Evolutionary conservation across 2,329 filamentous ascomycete species (phyloP).

Genomic region (Gnomoniopsis sp.): DNA sequence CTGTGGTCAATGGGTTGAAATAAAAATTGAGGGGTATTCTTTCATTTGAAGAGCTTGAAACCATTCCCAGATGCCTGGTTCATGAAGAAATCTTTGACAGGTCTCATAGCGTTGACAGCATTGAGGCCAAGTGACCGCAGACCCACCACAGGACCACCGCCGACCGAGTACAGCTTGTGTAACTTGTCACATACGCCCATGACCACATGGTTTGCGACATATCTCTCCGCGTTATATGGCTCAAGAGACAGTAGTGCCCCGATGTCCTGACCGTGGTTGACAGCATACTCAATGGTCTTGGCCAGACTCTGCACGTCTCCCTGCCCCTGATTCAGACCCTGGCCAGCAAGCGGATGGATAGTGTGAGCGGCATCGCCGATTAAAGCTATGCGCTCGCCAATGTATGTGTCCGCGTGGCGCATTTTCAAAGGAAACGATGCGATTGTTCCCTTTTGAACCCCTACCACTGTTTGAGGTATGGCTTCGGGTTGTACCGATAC

Average conservation of each 20-base stretch:
- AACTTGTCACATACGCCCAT: constrained; percentile 83
- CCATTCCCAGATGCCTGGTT: constrained; percentile 59
- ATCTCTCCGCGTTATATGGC: constrained; percentile 76
- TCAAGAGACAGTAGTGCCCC: constrained; percentile 77
- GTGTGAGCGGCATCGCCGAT: constrained; percentile 95
- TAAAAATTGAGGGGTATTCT: not conserved
- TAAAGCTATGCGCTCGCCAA: constrained; percentile 83
- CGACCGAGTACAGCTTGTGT: constrained; percentile 86
- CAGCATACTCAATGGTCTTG: constrained; percentile 70
- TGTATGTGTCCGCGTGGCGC: constrained; percentile 92
- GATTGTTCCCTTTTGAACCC: constrained; percentile 73
- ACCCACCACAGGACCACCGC: constrained; percentile 74
- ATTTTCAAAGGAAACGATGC: constrained; percentile 90
- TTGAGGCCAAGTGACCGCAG: constrained; percentile 73
- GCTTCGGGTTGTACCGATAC: constrained; percentile 51
- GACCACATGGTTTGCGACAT: constrained; percentile 75
- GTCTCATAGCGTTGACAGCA: constrained; percentile 69
- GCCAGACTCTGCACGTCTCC: constrained; percentile 81
- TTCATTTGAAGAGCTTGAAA: constrained; percentile 36
- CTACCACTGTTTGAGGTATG: constrained; percentile 63
- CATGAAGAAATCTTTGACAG: constrained; percentile 86
- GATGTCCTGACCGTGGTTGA: constrained; percentile 82
- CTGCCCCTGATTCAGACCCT: constrained; percentile 91
- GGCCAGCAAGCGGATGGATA: constrained; percentile 88
- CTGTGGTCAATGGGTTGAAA: not conserved